A percentile compares a stretch with the other conserved stretches of the same genome.
These are phyloP conservation scores for Symbiodinium pilosum DNA, from an alignment of 73 alveolate species.

Conservation along the genomic window DNA sequence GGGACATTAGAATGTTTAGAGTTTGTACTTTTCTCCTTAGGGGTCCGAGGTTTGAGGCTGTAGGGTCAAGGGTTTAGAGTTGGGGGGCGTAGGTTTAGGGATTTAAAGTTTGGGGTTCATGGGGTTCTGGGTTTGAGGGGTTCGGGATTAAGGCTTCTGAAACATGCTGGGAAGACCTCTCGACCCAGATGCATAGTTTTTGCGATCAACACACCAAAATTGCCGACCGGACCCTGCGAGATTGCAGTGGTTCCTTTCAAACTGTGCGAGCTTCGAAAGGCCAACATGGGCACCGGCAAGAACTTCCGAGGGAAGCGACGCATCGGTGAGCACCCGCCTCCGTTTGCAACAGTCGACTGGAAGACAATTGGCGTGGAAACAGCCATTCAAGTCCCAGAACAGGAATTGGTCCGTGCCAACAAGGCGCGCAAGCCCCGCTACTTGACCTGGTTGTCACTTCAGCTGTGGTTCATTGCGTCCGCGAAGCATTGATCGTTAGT, in stretches of 20 bases:
- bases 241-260: not conserved
- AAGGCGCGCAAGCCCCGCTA: not conserved
- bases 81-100: no score
- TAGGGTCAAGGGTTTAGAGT: no score
- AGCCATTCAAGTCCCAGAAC: not conserved
- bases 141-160: no score
- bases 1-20: no score
- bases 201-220: no score
- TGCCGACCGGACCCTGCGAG: not conserved
- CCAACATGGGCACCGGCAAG: not conserved
- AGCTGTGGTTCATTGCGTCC: not conserved
- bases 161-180: no score
- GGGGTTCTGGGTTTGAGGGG: no score
- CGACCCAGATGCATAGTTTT: no score
- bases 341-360: conserved; percentile 7
- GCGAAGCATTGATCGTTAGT: not conserved
- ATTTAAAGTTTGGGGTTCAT: no score
- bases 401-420: not conserved
- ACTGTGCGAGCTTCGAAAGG: not conserved
- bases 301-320: not conserved
- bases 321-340: not conserved
- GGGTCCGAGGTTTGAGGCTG: no score
- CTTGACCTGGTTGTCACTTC: not conserved
- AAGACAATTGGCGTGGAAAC: not conserved
- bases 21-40: no score